phyloP scores from a whole-genome alignment of 768 basidiomycete species.

The Cyathus striatus region DNA sequence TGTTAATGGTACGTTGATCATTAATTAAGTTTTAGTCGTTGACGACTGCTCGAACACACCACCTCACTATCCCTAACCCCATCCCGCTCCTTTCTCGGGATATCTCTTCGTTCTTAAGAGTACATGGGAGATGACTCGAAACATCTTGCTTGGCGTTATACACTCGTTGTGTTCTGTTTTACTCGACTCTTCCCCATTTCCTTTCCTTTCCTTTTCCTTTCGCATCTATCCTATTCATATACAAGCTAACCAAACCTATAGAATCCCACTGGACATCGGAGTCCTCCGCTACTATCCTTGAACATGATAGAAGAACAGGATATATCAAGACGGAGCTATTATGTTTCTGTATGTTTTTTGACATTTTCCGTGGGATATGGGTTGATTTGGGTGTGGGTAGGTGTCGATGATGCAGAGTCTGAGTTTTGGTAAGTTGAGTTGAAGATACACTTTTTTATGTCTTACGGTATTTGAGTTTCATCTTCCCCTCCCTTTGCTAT shows the following conservation, averaged over 20 bases:
- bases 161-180: slow-evolving; percentile 54
- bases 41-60: too few relatives aligned
- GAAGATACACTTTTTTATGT: slow-evolving; percentile 24
- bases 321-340: slow-evolving; percentile 67
- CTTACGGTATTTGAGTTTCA: neutral
- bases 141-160: slow-evolving; percentile 4
- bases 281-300: slow-evolving; percentile 41
- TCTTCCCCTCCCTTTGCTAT: neutral
- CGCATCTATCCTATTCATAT: too few relatives aligned
- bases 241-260: too few relatives aligned
- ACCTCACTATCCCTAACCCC: too few relatives aligned
- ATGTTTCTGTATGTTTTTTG: slow-evolving; percentile 45
- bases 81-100: too few relatives aligned
- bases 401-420: slow-evolving; percentile 61
- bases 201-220: too few relatives aligned
- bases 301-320: slow-evolving; percentile 29
- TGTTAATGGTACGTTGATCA: slow-evolving; percentile 26
- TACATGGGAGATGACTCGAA: neutral
- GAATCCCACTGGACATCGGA: too few relatives aligned
- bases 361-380: neutral
- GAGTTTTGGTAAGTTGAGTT: slow-evolving; percentile 62
- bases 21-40: too few relatives aligned
- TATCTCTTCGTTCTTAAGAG: neutral
- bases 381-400: slow-evolving; percentile 22
- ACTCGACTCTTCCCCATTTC: too few relatives aligned